Evolutionary conservation across 1,284 basidiomycete genomes (phyloP), one percentile per base, ranked within the genome.

Genomic region (Naganishia liquefaciens): DNA sequence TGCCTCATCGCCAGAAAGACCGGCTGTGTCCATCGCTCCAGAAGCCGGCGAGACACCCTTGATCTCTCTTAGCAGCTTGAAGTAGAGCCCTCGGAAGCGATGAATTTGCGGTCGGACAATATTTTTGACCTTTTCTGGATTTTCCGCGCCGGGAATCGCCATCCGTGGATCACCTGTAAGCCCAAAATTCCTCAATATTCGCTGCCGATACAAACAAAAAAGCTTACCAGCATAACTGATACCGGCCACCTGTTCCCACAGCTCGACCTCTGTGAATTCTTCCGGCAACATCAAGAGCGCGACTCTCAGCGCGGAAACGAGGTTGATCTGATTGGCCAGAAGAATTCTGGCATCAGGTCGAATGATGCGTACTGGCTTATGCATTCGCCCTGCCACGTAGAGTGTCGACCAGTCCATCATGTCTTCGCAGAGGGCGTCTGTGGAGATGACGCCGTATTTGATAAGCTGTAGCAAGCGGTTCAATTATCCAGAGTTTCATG

Each of bases 381-480:
- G 95, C 87, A 99, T 93, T 25, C 95, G 85, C 0, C 95, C 96
- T 1, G 92, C 89, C 51, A 97, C 86, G 78, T 99, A 99, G 9
- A 99, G 84, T 21, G 91, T 87, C 50, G 87, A 85, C 95, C 96
- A 99, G 73, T 92, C 90, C 47, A 94, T 82, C 46, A 99, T 81
- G 76, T 99, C 96, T 0, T 86, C 84, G 71, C 90, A 92, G 33
- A 99, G 84, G 64, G 88, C 88, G 71, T 95, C 90, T 9, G 96
- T 85, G 0, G 91, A 92, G 39, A 95, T 93, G 28, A 98, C 88
- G n/a, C 95, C 95, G 76, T 99, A 99, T 80, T 99, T 99, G 80
- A 98, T 90, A 13, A 50, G 21, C 42, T 65, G 37, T 19, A 19
- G 43, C 19, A 25, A 49, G 25, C 25, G 42, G 13, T 30, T 23